These are phyloP conservation scores for Escovopsis sp. DNA, from an alignment of 2,329 filamentous ascomycete species.

Conservation along the genomic window DNA sequence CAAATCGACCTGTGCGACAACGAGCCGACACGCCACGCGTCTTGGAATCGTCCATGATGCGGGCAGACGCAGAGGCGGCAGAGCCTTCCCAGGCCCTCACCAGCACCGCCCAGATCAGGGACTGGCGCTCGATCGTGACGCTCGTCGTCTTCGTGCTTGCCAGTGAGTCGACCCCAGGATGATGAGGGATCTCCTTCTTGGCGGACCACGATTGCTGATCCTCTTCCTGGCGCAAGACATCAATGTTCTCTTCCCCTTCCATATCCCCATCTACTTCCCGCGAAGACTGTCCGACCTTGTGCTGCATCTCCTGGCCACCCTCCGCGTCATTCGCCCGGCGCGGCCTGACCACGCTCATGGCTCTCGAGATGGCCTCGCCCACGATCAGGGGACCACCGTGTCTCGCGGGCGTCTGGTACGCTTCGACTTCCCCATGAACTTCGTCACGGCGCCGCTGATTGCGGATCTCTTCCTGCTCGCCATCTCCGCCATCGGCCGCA, in stretches of 20 bases:
- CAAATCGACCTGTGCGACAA: too few relatives aligned
- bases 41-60: too few relatives aligned
- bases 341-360: slow-evolving; percentile 6
- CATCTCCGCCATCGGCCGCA: slow-evolving; percentile 48
- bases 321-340: slow-evolving; percentile 37
- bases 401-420: slow-evolving; percentile 29
- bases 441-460: slow-evolving; percentile 54
- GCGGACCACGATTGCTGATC: neutral
- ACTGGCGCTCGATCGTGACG: slow-evolving; percentile 57
- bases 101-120: slow-evolving; percentile 28
- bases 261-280: slow-evolving; percentile 47
- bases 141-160: slow-evolving; percentile 53
- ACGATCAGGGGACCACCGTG: slow-evolving; percentile 10
- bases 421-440: slow-evolving; percentile 49
- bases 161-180: slow-evolving; percentile 34
- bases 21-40: too few relatives aligned
- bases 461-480: slow-evolving; percentile 58
- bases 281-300: slow-evolving; percentile 28
- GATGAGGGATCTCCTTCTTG: neutral
- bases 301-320: slow-evolving; percentile 17
- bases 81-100: slow-evolving; percentile 1
- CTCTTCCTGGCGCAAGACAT: slow-evolving; percentile 33
- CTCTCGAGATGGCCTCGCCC: slow-evolving; percentile 10
- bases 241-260: slow-evolving; percentile 53
- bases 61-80: too few relatives aligned